Evolutionary conservation across 495 filamentous ascomycete species (phyloP).

Genomic region (Penicillium paradoxum): DNA sequence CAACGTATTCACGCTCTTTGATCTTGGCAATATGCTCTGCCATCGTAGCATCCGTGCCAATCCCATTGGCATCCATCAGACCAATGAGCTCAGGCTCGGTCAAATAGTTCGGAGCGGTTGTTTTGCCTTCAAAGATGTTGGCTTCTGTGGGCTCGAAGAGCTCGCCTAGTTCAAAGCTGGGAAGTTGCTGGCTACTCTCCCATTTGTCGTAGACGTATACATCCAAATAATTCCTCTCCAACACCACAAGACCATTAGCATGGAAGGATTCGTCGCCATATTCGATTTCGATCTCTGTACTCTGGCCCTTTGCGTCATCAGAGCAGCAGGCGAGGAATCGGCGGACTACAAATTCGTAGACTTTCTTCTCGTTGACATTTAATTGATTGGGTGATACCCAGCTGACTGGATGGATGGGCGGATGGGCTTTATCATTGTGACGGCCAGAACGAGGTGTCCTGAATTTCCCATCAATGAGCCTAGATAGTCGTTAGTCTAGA

Average conservation of each 20-base stretch:
- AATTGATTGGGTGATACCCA: conserved; percentile 63
- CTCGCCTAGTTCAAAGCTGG: conserved; percentile 71
- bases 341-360: conserved; percentile 93
- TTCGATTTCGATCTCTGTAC: conserved; percentile 75
- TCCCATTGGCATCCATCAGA: conserved; percentile 97
- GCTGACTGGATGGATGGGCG: conserved; percentile 90
- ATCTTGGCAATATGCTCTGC: conserved; percentile 97
- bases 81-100: conserved; percentile 97
- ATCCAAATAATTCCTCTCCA: conserved; percentile 87
- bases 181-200: conserved; percentile 80
- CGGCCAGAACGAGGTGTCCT: conserved; percentile 73
- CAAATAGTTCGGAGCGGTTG: conserved; percentile 73
- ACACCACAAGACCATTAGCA: conserved; percentile 76
- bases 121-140: conserved; percentile 82
- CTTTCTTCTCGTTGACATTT: conserved; percentile 58
- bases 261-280: conserved; percentile 83
- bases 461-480: conserved; percentile 73
- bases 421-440: conserved; percentile 94
- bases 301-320: conserved; percentile 80
- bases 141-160: conserved; percentile 85
- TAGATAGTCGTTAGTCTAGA: conserved; percentile 21
- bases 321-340: conserved; percentile 96
- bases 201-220: conserved; percentile 96
- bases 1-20: conserved; percentile 80
- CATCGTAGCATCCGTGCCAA: conserved; percentile 98